Percentiles rank a stretch among this genome's conserved stretches.
phyloP scores from a whole-genome alignment of 2,329 filamentous ascomycete genomes.

The Corynespora cassiicola region DNA sequence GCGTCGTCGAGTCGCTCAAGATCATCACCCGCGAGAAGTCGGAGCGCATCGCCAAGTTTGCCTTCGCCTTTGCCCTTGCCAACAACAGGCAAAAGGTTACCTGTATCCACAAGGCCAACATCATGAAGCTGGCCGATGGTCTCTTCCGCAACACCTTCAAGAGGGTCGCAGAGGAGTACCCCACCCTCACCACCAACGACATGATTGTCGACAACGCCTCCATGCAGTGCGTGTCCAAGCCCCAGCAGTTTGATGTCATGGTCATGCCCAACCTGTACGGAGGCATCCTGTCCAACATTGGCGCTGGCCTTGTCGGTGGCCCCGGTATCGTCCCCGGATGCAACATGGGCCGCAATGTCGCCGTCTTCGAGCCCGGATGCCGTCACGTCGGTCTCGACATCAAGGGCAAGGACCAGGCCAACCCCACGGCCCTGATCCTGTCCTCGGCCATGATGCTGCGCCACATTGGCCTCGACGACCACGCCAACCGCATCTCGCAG shows the following conservation, averaged over 20 bases:
- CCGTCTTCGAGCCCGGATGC: slow-evolving; percentile 98
- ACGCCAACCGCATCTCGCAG: slow-evolving; percentile 97
- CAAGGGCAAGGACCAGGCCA: slow-evolving; percentile 99
- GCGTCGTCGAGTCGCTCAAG: slow-evolving; percentile 98
- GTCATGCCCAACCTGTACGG: slow-evolving; percentile 99
- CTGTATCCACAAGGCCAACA: slow-evolving; percentile 99
- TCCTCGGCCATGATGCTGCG: slow-evolving; percentile 97
- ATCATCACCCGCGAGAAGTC: slow-evolving; percentile 99
- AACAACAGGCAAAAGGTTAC: slow-evolving; percentile 99
- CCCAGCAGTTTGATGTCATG: slow-evolving; percentile 99
- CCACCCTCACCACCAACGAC: slow-evolving; percentile 93
- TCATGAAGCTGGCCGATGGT: slow-evolving; percentile 99
- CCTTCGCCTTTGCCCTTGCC: slow-evolving; percentile 95
- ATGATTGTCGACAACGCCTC: slow-evolving; percentile 99
- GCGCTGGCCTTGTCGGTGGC: slow-evolving; percentile 93
- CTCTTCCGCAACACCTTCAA: slow-evolving; percentile 99
- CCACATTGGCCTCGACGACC: slow-evolving; percentile 95
- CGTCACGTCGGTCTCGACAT: slow-evolving; percentile 99
- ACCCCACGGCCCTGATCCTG: slow-evolving; percentile 94
- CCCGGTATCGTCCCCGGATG: slow-evolving; percentile 97
- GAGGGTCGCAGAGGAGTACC: slow-evolving; percentile 90
- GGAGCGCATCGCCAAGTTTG: slow-evolving; percentile 98
- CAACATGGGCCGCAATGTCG: slow-evolving; percentile 99
- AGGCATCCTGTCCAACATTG: slow-evolving; percentile 98
- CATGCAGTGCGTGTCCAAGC: slow-evolving; percentile 96